These are phyloP conservation scores for Suillus brevipes DNA, from an alignment of 768 basidiomycete species.

Conservation along the genomic window DNA sequence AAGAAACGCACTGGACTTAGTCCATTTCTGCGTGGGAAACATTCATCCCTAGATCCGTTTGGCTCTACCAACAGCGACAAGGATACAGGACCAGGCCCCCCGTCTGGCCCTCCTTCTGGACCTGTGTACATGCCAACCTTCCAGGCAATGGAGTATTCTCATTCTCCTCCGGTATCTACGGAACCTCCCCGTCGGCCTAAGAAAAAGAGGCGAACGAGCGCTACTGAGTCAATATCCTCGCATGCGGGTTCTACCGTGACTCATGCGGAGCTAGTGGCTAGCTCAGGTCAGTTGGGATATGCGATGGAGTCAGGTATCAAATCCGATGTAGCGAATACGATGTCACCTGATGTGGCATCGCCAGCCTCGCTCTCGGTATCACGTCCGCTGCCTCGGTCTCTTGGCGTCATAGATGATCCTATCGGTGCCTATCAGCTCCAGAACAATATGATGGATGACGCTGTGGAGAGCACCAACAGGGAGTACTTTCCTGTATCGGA, in stretches of 20 bases:
- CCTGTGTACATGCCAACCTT: constrained; percentile 43
- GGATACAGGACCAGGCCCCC: constrained; percentile 32
- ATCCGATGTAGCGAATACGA: constrained; percentile 33
- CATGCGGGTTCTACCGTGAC: constrained; percentile 29
- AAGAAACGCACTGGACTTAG: constrained; percentile 49
- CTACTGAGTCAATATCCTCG: constrained; percentile 36
- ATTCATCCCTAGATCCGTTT: constrained; percentile 51
- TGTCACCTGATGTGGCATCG: constrained; percentile 35
- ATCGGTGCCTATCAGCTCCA: constrained; percentile 28
- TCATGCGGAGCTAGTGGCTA: background rate
- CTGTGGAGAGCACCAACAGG: background rate
- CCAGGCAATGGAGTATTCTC: constrained; percentile 39
- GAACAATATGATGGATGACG: background rate
- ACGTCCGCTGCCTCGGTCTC: constrained; percentile 28
- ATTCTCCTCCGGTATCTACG: constrained; percentile 33
- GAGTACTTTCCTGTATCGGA: constrained; percentile 38
- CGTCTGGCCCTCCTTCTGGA: constrained; percentile 23
- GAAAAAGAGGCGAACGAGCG: constrained; percentile 38
- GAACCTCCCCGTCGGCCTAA: constrained; percentile 35
- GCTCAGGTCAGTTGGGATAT: constrained; percentile 6
- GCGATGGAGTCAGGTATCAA: constrained; percentile 30
- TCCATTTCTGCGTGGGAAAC: constrained; percentile 51
- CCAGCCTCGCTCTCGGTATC: constrained; percentile 29
- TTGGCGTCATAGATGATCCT: constrained; percentile 20
- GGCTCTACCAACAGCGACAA: constrained; percentile 40